Percentiles rank a stretch among this genome's conserved stretches.
Evolutionary conservation across 805 yeast genomes (phyloP).

Genomic region (Suhomyces canberraensis): DNA sequence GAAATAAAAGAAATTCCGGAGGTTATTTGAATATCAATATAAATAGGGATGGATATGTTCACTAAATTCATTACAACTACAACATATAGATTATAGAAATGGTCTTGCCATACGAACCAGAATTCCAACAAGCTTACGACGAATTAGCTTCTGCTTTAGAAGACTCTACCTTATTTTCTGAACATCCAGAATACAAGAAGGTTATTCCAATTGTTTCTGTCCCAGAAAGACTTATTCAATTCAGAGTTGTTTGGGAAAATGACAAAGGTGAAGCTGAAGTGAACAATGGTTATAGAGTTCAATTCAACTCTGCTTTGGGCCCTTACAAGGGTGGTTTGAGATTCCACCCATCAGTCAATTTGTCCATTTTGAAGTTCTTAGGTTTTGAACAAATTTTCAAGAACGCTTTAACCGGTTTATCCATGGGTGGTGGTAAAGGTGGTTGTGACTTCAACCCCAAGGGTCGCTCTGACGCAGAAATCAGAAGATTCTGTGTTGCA

Average conservation of each 20-base stretch:
- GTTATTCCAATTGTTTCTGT: conserved; percentile 87
- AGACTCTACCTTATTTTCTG: conserved; percentile 85
- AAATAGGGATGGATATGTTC: too few species aligned
- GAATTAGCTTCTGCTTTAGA: conserved; percentile 86
- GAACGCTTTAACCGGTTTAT: conserved; percentile 94
- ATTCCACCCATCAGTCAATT: conserved; percentile 95
- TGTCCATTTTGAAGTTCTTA: conserved; percentile 90
- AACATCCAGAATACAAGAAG: conserved; percentile 86
- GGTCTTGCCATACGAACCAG: conserved; percentile 93
- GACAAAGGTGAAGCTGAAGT: conserved; percentile 89
- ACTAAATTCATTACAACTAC: too few species aligned
- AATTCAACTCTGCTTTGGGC: conserved; percentile 96
- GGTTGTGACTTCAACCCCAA: conserved; percentile 98
- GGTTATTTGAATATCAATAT: not conserved
- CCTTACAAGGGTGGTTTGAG: conserved; percentile 99
- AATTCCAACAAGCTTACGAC: conserved; percentile 97
- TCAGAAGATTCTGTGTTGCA: conserved; percentile 93
- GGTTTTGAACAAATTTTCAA: conserved; percentile 99
- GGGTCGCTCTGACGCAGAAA: conserved; percentile 88
- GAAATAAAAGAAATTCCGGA: not conserved
- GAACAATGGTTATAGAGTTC: conserved; percentile 97
- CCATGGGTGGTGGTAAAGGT: conserved; percentile 99
- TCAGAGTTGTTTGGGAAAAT: conserved; percentile 98
- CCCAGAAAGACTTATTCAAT: conserved; percentile 94
- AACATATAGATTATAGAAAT: too few species aligned